phyloP scores from a whole-genome alignment of 2,329 filamentous ascomycete species.

The Hymenoscyphus albidus region DNA sequence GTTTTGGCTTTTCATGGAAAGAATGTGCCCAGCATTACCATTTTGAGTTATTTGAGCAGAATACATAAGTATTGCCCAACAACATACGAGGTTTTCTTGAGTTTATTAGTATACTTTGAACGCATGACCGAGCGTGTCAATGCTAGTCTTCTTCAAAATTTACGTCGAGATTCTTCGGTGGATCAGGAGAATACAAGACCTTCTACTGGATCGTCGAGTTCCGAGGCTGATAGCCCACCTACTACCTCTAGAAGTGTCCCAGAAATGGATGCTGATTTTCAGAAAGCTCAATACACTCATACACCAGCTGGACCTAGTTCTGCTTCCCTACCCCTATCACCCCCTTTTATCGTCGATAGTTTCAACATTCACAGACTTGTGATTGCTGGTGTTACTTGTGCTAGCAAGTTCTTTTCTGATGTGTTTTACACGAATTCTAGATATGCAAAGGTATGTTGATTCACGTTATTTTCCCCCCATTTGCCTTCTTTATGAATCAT shows the following conservation, averaged over 20 bases:
- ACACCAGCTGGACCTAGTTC: slow-evolving; percentile 24
- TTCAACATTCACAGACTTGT: slow-evolving; percentile 98
- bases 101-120: slow-evolving; percentile 94
- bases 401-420: slow-evolving; percentile 98
- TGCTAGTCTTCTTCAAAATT: slow-evolving; percentile 67
- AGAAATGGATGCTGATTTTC: slow-evolving; percentile 26
- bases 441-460: slow-evolving; percentile 81
- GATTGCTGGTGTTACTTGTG: slow-evolving; percentile 94
- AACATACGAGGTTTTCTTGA: slow-evolving; percentile 96
- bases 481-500: slow-evolving; percentile 17
- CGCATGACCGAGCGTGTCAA: slow-evolving; percentile 98
- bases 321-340: slow-evolving; percentile 44
- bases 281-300: slow-evolving; percentile 30
- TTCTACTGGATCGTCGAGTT: slow-evolving; percentile 31
- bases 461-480: slow-evolving; percentile 6
- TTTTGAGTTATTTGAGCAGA: slow-evolving; percentile 88
- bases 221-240: slow-evolving; percentile 30
- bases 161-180: slow-evolving; percentile 39
- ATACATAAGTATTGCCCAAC: slow-evolving; percentile 99
- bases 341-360: slow-evolving; percentile 93
- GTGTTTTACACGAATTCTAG: slow-evolving; percentile 99
- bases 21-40: slow-evolving; percentile 95
- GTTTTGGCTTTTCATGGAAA: slow-evolving; percentile 97
- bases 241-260: slow-evolving; percentile 29
- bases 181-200: slow-evolving; percentile 29